Base-by-base conservation (phyloP, 106 monocot species). In the Dioscorea zingiberensis region DNA sequence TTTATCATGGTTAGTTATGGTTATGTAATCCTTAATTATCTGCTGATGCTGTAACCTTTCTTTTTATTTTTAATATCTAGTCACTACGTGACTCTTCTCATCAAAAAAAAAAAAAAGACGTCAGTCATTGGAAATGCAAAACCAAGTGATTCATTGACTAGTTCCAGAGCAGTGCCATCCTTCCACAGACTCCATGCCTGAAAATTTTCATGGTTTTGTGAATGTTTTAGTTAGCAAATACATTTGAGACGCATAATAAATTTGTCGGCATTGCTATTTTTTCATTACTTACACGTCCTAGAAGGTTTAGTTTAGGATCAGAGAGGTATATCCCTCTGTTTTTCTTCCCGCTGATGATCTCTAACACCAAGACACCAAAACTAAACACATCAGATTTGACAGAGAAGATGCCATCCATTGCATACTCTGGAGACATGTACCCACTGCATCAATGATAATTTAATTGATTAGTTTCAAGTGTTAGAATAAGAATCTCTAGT, bases 121-220 rank as follows among this genome's bases (percentile, higher is more conserved):
- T 73, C 62, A 26, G 55, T 49, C 58, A 24, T 25, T 8, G 27
- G 27, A 44, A 21, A 70, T 5, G 69, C 46, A 38, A 38, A 38
- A 14, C 19, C 48, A n/a, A 76, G 57, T 14, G 67, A 14, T 24
- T 71, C 67, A 67, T 81, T 71, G n/a, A 68, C 71, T 18, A 76
- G 54, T 2, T 76, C 54, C 55, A 76, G 56, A 46, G 62, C n/a
- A 8, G 44, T 71, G 1, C 67, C 76, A 54, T 76, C 71, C 1
- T 63, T 76, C 81, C 76, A 76, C 72, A 76, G 67, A 23, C 66
- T 81, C 76, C 81, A 81, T 59, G 71, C 71, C 80, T 80, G 27
- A 25, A 25, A 22, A 21, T 25, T 25, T 38, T 38, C 38, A 38
- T 38, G 38, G 6, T 38, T 38, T 38, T 6, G 38, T 38, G 38